Evolutionary conservation across 1,139 yeast genomes (phyloP).

Genomic region (Lodderomyces beijingensis): DNA sequence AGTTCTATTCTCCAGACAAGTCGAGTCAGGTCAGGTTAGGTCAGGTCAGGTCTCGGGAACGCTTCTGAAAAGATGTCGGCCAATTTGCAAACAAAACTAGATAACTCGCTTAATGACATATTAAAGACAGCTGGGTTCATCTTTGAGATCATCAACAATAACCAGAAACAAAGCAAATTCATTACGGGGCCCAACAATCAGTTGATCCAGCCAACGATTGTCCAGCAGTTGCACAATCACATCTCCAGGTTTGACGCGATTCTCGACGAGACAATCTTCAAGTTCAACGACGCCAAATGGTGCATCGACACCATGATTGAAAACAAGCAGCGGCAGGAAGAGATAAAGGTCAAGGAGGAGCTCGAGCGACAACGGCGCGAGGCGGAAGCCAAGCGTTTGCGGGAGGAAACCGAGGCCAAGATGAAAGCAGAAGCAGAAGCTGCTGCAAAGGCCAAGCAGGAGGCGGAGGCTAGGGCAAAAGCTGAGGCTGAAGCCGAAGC

Average conservation of each 20-base stretch:
- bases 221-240: conserved; percentile 35
- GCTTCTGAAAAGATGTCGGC: conserved; percentile 20
- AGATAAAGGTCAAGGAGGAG: conserved; percentile 38
- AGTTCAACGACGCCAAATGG: conserved; percentile 45
- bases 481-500: conserved; percentile 13
- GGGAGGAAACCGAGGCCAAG: conserved; percentile 22
- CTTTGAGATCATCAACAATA: conserved; percentile 42
- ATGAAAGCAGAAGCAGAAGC: conserved; percentile 17
- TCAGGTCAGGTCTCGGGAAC: no score
- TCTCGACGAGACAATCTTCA: conserved; percentile 40
- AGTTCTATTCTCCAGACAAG: no score
- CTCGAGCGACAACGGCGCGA: conserved; percentile 31
- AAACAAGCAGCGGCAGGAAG: conserved; percentile 41
- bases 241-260: conserved; percentile 40
- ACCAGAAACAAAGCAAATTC: conserved; percentile 39
- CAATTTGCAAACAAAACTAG: conserved; percentile 41
- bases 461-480: conserved; percentile 17
- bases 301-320: conserved; percentile 44
- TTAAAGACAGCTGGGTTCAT: conserved; percentile 43
- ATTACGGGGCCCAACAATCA: conserved; percentile 44
- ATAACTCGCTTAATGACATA: conserved; percentile 37
- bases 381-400: conserved; percentile 15
- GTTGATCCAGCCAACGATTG: conserved; percentile 36
- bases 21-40: no score
- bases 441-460: conserved; percentile 15